These are phyloP conservation scores for Dictyostelium purpureum DNA, from an alignment of 78 protist species.

Conservation along the genomic window DNA sequence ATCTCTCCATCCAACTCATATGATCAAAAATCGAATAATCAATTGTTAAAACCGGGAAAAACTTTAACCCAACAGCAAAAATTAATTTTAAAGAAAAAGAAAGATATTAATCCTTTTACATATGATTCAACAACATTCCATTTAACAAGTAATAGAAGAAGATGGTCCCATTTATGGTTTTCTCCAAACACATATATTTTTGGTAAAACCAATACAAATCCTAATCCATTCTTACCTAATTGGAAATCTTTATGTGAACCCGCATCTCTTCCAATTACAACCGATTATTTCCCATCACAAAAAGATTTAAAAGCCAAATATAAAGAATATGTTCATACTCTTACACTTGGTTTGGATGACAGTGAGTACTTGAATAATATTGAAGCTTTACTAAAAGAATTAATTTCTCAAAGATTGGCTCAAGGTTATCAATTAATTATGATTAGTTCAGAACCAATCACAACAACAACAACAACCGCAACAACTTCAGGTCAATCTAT, in stretches of 20 bases:
- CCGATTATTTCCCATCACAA: constrained; percentile 69
- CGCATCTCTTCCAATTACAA: constrained; percentile 78
- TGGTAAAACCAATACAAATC: constrained; percentile 71
- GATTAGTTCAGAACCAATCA: not conserved
- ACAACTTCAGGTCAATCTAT: not conserved
- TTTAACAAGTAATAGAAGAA: constrained; percentile 59
- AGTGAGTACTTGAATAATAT: constrained; percentile 61
- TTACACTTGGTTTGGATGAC: constrained; percentile 58
- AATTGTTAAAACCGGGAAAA: not conserved
- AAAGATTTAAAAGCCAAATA: constrained; percentile 63
- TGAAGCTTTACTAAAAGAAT: constrained; percentile 62
- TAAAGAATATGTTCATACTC: constrained; percentile 49
- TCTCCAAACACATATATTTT: constrained; percentile 71
- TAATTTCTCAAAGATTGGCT: constrained; percentile 75
- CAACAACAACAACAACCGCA: not conserved
- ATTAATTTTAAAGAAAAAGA: not conserved
- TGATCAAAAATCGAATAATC: not conserved
- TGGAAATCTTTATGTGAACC: constrained; percentile 85
- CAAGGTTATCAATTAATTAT: constrained; percentile 76
- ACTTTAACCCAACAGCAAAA: not conserved
- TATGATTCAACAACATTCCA: constrained; percentile 59
- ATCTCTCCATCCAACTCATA: not conserved
- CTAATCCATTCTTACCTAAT: constrained; percentile 76
- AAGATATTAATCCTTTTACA: constrained; percentile 54
- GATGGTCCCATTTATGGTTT: constrained; percentile 79